Evolutionary conservation across 805 yeast genomes (phyloP).

Genomic region (Lachancea fermentati): DNA sequence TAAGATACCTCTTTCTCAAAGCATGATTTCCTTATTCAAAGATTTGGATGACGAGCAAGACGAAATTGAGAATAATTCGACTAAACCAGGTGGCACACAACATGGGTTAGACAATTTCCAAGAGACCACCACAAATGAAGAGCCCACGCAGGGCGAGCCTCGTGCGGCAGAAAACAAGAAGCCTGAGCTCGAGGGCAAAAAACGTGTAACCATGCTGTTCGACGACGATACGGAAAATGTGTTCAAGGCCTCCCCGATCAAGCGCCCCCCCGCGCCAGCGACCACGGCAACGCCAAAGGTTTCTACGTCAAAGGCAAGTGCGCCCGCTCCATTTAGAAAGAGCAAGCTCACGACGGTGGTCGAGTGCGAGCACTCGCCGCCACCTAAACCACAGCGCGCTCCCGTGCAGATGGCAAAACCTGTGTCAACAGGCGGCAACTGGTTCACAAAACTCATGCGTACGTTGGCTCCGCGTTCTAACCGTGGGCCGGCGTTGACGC

Average conservation of each 20-base stretch:
- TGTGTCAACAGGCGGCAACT: conserved; percentile 5
- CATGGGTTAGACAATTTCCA: not conserved
- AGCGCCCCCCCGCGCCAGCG: not conserved
- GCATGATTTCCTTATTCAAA: conserved; percentile 28
- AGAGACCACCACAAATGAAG: not conserved
- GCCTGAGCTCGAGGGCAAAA: conserved; percentile 6
- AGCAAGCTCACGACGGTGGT: conserved; percentile 6
- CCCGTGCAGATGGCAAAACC: conserved; percentile 7
- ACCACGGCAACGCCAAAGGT: too few species aligned
- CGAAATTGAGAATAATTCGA: not conserved
- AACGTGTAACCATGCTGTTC: conserved; percentile 28
- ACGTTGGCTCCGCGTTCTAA: conserved; percentile 14
- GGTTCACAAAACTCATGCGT: conserved; percentile 26
- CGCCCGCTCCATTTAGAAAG: not conserved
- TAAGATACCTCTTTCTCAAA: conserved; percentile 14
- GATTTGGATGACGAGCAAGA: conserved; percentile 23
- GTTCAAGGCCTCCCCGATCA: conserved; percentile 8
- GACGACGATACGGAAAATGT: conserved; percentile 21
- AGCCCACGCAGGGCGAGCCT: not conserved
- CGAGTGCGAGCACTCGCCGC: conserved; percentile 3
- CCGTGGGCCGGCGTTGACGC: conserved; percentile 8
- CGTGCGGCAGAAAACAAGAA: conserved; percentile 4
- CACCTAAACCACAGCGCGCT: conserved; percentile 1
- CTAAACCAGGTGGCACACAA: not conserved
- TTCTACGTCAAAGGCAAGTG: too few species aligned